These are phyloP conservation scores for Dothiorella sarmentorum DNA, from an alignment of 2,329 filamentous ascomycete species.

Conservation along the genomic window DNA sequence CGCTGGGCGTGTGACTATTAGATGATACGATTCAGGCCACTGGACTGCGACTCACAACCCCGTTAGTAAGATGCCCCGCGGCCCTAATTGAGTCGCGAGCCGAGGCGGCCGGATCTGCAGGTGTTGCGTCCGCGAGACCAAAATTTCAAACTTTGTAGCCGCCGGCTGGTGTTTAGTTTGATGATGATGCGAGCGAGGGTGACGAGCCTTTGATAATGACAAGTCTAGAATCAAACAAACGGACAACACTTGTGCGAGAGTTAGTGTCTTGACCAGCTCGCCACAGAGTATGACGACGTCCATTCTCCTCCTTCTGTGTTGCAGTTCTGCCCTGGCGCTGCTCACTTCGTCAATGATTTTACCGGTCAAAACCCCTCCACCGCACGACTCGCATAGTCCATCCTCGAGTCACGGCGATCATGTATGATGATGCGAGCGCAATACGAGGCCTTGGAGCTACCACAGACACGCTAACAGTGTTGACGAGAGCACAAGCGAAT, in stretches of 20 bases:
- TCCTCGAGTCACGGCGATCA: background rate
- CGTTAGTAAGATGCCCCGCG: constrained; percentile 11
- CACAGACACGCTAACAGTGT: background rate
- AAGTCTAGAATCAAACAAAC: background rate
- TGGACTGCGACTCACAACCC: background rate
- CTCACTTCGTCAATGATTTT: constrained; percentile 1
- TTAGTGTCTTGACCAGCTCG: background rate
- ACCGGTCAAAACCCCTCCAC: background rate
- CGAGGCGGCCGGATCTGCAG: constrained; percentile 15
- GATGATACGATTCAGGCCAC: constrained; percentile 12
- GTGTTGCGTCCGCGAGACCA: constrained; percentile 12
- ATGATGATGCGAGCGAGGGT: background rate
- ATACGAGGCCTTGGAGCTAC: background rate
- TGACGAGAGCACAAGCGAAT: background rate
- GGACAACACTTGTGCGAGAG: background rate
- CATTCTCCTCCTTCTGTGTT: background rate
- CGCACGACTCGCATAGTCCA: constrained; percentile 1
- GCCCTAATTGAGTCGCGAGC: constrained; percentile 9
- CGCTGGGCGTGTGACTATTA: constrained; percentile 13
- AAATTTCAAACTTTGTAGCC: background rate
- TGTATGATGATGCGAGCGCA: background rate
- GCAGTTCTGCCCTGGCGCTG: background rate
- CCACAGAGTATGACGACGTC: background rate
- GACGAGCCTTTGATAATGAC: background rate
- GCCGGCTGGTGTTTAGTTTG: background rate